phyloP scores from a whole-genome alignment of 495 filamentous ascomycete genomes.

The Aspergillus diversus region DNA sequence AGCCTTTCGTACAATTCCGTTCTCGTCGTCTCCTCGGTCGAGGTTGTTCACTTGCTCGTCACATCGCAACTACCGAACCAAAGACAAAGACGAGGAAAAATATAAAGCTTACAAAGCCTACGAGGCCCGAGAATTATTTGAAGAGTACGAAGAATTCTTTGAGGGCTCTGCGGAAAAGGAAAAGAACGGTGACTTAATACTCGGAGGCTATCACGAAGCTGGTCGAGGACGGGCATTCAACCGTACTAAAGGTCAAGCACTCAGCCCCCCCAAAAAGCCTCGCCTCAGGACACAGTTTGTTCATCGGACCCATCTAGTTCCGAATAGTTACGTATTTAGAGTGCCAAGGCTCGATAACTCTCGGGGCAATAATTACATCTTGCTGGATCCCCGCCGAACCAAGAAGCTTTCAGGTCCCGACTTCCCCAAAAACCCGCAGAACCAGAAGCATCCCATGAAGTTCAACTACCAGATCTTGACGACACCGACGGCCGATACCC shows the following conservation, averaged over 20 bases:
- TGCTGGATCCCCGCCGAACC: constrained; percentile 28
- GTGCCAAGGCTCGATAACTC: constrained; percentile 9
- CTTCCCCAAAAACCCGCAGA: background rate
- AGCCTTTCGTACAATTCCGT: constrained; percentile 33
- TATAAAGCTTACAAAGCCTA: no score
- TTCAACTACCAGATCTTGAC: constrained; percentile 71
- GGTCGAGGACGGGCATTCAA: no score
- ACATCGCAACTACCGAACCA: background rate
- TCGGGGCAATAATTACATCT: constrained; percentile 26
- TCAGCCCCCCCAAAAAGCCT: background rate
- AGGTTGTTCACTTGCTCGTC: constrained; percentile 6
- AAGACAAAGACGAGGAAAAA: background rate
- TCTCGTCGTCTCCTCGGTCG: constrained; percentile 9
- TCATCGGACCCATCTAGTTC: constrained; percentile 1
- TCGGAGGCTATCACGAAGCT: no score
- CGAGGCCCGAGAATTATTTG: no score
- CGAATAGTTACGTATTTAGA: constrained; percentile 9
- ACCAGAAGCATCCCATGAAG: constrained; percentile 58
- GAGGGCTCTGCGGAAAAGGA: no score
- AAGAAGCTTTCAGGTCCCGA: constrained; percentile 15
- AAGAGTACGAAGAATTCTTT: no score
- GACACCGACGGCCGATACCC: constrained; percentile 88
- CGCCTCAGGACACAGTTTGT: background rate
- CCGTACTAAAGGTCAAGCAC: no score
- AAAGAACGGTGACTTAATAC: no score